phyloP scores from a whole-genome alignment of 495 filamentous ascomycete species.

The Neurospora sp. region DNA sequence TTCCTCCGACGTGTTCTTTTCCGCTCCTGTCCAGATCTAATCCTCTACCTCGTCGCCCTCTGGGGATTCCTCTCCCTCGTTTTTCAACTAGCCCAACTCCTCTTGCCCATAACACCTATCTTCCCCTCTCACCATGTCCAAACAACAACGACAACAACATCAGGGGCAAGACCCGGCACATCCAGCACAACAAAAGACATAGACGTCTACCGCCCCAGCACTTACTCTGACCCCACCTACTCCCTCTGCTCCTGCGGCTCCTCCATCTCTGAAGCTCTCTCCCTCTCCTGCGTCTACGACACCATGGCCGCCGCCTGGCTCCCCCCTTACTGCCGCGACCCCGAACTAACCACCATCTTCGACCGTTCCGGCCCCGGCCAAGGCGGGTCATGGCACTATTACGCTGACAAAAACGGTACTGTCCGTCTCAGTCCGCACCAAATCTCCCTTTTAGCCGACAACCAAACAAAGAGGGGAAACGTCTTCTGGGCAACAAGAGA shows the following conservation, averaged over 20 bases:
- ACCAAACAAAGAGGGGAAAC: background rate
- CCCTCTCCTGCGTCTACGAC: slow-evolving; percentile 3
- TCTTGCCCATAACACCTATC: background rate
- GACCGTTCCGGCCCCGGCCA: background rate
- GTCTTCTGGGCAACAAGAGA: slow-evolving; percentile 4
- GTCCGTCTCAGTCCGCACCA: background rate
- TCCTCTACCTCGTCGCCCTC: slow-evolving; percentile 2
- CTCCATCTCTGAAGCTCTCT: too few species aligned
- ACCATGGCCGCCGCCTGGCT: slow-evolving; percentile 9
- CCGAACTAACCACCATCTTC: slow-evolving; percentile 1
- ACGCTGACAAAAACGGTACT: background rate
- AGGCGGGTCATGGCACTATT: slow-evolving; percentile 1
- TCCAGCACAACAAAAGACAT: background rate
- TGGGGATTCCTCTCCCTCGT: slow-evolving; percentile 4
- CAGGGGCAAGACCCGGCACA: background rate
- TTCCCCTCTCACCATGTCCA: background rate
- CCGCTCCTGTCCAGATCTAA: background rate
- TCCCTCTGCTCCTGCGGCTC: slow-evolving; percentile 3
- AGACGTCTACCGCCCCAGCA: slow-evolving; percentile 8
- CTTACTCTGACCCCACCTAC: background rate
- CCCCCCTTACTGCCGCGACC: slow-evolving; percentile 5
- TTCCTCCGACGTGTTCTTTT: background rate
- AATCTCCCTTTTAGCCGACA: background rate
- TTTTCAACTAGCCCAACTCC: background rate
- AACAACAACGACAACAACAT: background rate